phyloP scores from a whole-genome alignment of 2,329 filamentous ascomycete genomes.

The Claviceps pusilla region DNA sequence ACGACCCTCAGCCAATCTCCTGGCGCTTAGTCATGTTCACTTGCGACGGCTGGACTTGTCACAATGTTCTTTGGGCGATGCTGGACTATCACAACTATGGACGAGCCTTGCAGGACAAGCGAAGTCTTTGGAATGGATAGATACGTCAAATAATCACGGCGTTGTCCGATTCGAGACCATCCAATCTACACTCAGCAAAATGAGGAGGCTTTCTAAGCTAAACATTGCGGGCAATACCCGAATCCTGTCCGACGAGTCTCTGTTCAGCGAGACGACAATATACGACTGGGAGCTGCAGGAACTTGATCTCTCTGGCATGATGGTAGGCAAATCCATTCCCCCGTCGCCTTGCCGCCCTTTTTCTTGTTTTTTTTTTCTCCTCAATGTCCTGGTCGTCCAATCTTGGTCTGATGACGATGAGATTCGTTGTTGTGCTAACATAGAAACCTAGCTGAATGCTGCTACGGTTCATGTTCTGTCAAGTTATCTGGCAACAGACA shows the following conservation, averaged over 20 bases:
- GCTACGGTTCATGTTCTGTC: slow-evolving; percentile 32
- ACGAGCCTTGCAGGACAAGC: slow-evolving; percentile 30
- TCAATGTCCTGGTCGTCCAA: not conserved
- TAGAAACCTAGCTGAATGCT: slow-evolving; percentile 27
- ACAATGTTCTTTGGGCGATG: slow-evolving; percentile 35
- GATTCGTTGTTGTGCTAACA: slow-evolving; percentile 4
- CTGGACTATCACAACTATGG: slow-evolving; percentile 32
- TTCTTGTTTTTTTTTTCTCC: not conserved
- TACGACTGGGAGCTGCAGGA: slow-evolving; percentile 34
- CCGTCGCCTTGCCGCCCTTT: not conserved
- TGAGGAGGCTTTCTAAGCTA: slow-evolving; percentile 30
- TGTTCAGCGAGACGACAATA: slow-evolving; percentile 31
- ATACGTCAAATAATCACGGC: slow-evolving; percentile 39
- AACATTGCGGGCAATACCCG: slow-evolving; percentile 37
- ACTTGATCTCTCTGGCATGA: slow-evolving; percentile 39
- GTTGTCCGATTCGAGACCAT: slow-evolving; percentile 33
- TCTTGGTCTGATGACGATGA: not conserved
- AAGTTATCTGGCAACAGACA: slow-evolving; percentile 27
- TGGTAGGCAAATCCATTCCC: slow-evolving; percentile 18
- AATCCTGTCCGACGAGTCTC: slow-evolving; percentile 26
- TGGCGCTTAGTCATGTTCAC: slow-evolving; percentile 21
- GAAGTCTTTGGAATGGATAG: slow-evolving; percentile 30
- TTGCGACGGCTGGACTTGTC: slow-evolving; percentile 36
- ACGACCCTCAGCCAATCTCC: slow-evolving; percentile 14
- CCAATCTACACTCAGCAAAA: slow-evolving; percentile 27